These are phyloP conservation scores for Polygonum maritimum DNA, from an alignment of 148 eudicot genomes.

Conservation along the genomic window DNA sequence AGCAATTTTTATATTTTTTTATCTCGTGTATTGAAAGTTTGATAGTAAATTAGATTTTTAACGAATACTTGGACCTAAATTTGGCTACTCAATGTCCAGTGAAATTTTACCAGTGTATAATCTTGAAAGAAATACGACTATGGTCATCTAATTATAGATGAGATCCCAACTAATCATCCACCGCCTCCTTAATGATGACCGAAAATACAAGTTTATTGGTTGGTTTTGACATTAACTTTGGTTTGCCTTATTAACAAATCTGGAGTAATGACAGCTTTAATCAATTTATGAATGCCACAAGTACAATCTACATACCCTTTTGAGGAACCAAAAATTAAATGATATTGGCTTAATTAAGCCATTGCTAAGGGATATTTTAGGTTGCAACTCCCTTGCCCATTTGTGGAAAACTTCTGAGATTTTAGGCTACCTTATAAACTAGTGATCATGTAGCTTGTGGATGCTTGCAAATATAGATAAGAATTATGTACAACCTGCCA, in stretches of 20 bases:
- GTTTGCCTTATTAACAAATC: not conserved
- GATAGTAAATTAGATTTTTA: not conserved
- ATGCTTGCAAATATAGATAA: not conserved
- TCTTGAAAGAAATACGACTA: not conserved
- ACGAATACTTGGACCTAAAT: not conserved
- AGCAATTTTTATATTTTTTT: not conserved
- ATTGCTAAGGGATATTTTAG: not conserved
- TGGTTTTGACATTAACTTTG: not conserved
- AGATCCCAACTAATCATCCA: slow-evolving; percentile 7
- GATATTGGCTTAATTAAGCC: not conserved
- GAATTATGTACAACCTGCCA: slow-evolving; percentile 8
- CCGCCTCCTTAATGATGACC: slow-evolving; percentile 9
- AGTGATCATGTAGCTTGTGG: not conserved
- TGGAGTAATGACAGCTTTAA: not conserved
- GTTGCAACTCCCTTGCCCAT: not conserved
- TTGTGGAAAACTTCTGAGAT: not conserved
- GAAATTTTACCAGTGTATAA: not conserved
- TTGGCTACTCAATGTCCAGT: not conserved
- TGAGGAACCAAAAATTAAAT: not conserved
- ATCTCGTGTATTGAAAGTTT: not conserved
- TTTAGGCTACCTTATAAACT: not conserved
- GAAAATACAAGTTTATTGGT: slow-evolving; percentile 5
- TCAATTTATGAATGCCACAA: not conserved
- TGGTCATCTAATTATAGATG: not conserved
- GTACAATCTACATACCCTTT: not conserved